phyloP scores from a whole-genome alignment of 2,329 filamentous ascomycete species.

The Nectriaceae sp. region DNA sequence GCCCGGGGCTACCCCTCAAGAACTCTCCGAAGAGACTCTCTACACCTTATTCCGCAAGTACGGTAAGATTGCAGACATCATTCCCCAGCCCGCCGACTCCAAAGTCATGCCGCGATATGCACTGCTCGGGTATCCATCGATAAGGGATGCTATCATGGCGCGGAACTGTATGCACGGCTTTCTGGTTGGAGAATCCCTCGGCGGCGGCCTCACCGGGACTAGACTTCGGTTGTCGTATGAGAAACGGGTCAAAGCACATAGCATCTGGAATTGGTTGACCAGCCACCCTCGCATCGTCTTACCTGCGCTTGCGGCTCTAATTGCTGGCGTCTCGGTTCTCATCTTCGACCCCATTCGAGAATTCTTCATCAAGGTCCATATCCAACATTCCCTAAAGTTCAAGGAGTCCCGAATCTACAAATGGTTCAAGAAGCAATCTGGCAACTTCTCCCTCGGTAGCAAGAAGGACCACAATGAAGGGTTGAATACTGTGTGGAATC shows the following conservation, averaged over 20 bases:
- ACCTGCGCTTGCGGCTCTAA: slow-evolving; percentile 75
- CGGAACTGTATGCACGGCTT: slow-evolving; percentile 92
- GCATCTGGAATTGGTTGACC: slow-evolving; percentile 84
- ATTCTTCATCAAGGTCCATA: slow-evolving; percentile 87
- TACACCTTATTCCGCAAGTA: slow-evolving; percentile 88
- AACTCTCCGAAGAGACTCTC: slow-evolving; percentile 82
- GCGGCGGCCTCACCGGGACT: slow-evolving; percentile 76
- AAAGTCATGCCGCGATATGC: slow-evolving; percentile 83
- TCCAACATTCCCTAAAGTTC: slow-evolving; percentile 75
- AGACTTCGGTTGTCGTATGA: slow-evolving; percentile 83
- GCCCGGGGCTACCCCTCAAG: slow-evolving; percentile 70
- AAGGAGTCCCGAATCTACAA: slow-evolving; percentile 73
- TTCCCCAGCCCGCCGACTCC: slow-evolving; percentile 79
- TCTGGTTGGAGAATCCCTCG: slow-evolving; percentile 65
- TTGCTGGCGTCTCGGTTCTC: slow-evolving; percentile 81
- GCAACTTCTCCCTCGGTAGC: slow-evolving; percentile 64
- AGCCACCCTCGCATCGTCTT: slow-evolving; percentile 87
- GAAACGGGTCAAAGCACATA: slow-evolving; percentile 72
- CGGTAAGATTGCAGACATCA: slow-evolving; percentile 87
- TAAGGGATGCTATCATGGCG: slow-evolving; percentile 81
- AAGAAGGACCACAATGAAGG: slow-evolving; percentile 65
- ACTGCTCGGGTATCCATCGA: slow-evolving; percentile 71
- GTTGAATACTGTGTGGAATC: slow-evolving; percentile 83
- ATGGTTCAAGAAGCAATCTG: slow-evolving; percentile 70
- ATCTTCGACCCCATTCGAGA: slow-evolving; percentile 94